Evolutionary conservation across 768 basidiomycete species (phyloP).

Genomic region (Hirschioporus abietinus): DNA sequence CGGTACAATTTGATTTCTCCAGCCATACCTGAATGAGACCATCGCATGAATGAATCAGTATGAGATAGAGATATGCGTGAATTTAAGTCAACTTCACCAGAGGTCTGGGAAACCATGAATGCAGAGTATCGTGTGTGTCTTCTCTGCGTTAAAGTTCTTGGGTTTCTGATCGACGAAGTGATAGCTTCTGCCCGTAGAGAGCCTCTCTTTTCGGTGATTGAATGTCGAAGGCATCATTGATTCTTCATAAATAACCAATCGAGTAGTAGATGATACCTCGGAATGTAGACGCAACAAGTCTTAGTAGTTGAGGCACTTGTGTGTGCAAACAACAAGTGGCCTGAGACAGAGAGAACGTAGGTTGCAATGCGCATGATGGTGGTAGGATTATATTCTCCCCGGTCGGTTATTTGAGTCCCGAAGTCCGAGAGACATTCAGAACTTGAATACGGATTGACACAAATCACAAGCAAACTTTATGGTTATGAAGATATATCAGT

Average conservation of each 20-base stretch:
- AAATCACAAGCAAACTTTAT: background rate
- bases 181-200: conserved; percentile 59
- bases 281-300: too few species aligned
- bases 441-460: too few species aligned
- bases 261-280: too few species aligned
- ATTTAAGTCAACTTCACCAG: conserved; percentile 23
- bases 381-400: background rate
- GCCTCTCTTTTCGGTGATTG: conserved; percentile 43
- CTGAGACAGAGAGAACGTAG: background rate
- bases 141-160: conserved; percentile 30
- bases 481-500: background rate
- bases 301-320: too few species aligned
- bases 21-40: conserved; percentile 53
- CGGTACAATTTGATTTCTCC: conserved; percentile 68
- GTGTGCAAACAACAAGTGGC: too few species aligned
- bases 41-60: background rate
- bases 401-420: background rate
- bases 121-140: conserved; percentile 55
- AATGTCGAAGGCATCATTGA: conserved; percentile 26
- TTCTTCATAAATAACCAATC: too few species aligned
- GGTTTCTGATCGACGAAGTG: conserved; percentile 74
- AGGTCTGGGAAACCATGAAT: conserved; percentile 79
- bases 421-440: background rate
- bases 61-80: background rate
- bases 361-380: background rate